Base-by-base conservation (phyloP, 1,284 basidiomycete genomes). In the Heterobasidion parviporum region DNA sequence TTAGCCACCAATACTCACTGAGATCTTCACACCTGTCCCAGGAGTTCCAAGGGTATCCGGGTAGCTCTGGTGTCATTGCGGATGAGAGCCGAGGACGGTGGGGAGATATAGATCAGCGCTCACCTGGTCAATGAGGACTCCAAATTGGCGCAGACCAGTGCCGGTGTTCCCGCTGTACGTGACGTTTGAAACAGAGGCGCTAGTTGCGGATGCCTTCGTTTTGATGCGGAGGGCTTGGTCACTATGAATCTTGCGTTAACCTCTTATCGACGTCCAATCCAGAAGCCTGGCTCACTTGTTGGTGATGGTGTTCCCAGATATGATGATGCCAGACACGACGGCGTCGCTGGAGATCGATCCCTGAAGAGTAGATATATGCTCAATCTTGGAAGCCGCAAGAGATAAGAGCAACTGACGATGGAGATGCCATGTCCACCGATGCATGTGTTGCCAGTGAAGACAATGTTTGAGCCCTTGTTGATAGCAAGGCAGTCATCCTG, bases 401-500 rank as follows among this genome's bases (percentile, higher is more conserved):
- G 26, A 14, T 38, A 16, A 35, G 7, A 15, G 18, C n/a, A 8
- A 56, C 63, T 34, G 54, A 67, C 72, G 26, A 86, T 73, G 3
- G 80, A 82, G 57, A 83, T 77, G 38, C 84, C 83, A 57, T 86
- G 83, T 4, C 83, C 81, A 12, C 73, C 72, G 1, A 70, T 68
- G 65, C 84, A 86, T 18, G 71, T 74, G 63, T 81, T 82, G 33
- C 77, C 65, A 53, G 73, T 68, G 65, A 85, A 80, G 50, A 75
- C 62, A 57, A 86, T 80, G 65, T 79, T 80, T 35, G 70, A 68
- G 8, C 82, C 83, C 47, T 66, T 67, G 65, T 82, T 83, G 63
- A 85, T 80, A 8, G 83, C 80, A 38, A 85, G 65, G 59, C 83
- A 85, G 62, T 86, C 82, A 57, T 86, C 83, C n/a, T 41, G 38